These are phyloP conservation scores for Auricularia heimuer DNA, from an alignment of 768 basidiomycete genomes.

Conservation along the genomic window DNA sequence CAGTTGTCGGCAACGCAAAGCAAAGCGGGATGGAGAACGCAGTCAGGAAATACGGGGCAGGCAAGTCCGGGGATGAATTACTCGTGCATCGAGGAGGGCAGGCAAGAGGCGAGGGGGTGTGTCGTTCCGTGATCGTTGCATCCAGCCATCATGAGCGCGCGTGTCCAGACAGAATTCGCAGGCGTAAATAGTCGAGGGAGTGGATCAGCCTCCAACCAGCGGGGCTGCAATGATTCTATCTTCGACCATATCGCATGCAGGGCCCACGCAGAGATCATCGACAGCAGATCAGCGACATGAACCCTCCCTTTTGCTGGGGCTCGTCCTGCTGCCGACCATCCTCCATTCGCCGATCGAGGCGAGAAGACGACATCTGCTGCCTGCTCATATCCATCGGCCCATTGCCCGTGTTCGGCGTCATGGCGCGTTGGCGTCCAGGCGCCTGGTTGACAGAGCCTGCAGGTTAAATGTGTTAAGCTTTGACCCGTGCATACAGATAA, in stretches of 20 bases:
- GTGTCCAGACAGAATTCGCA: neutral
- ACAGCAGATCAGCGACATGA: constrained; percentile 3
- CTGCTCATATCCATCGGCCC: neutral
- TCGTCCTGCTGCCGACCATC: neutral
- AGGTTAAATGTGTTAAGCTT: neutral
- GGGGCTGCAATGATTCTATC: neutral
- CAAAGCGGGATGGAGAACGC: no score
- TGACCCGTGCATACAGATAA: neutral
- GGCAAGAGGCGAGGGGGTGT: no score
- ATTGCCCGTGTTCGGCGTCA: constrained; percentile 1
- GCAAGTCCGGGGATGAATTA: no score
- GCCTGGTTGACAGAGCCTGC: constrained; percentile 1
- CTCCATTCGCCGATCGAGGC: neutral
- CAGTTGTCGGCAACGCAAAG: no score
- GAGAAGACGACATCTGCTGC: neutral
- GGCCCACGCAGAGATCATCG: neutral
- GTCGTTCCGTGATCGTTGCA: neutral
- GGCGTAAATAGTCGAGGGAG: no score
- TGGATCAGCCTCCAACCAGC: neutral
- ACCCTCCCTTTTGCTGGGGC: neutral
- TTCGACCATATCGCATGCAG: no score
- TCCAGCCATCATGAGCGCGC: neutral
- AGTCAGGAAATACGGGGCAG: no score
- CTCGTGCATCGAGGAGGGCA: no score
- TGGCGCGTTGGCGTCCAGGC: neutral